Percentiles rank a stretch among this genome's conserved stretches.
Conservation (phyloP, 768 basidiomycete species). For the Podaxis carcinomalis region DNA sequence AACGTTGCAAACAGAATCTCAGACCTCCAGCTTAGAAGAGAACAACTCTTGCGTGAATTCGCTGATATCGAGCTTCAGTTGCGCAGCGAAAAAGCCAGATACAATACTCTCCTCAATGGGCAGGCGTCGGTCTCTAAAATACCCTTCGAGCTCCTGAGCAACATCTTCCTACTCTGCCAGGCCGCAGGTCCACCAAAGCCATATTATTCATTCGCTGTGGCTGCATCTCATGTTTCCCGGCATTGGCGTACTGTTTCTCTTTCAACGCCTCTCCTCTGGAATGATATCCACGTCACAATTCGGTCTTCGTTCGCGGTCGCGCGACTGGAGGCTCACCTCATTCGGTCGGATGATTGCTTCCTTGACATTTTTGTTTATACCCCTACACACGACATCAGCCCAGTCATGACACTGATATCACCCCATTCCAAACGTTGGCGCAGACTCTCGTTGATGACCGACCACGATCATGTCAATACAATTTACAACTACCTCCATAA, state of each 20-base stretch:
- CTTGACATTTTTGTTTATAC: slow-evolving; percentile 30
- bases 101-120: slow-evolving; percentile 31
- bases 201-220: slow-evolving; percentile 27
- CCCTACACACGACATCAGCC: slow-evolving; percentile 17
- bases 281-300: slow-evolving; percentile 29
- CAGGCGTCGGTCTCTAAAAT: slow-evolving; percentile 28
- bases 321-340: slow-evolving; percentile 32
- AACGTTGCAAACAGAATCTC: slow-evolving; percentile 16
- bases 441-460: slow-evolving; percentile 28
- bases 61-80: slow-evolving; percentile 29
- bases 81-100: slow-evolving; percentile 23
- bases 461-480: slow-evolving; percentile 19
- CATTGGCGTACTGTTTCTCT: slow-evolving; percentile 39
- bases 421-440: slow-evolving; percentile 36
- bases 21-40: slow-evolving; percentile 23
- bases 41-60: slow-evolving; percentile 30
- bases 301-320: slow-evolving; percentile 19
- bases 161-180: slow-evolving; percentile 33
- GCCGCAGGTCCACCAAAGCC: slow-evolving; percentile 12
- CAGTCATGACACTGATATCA: slow-evolving; percentile 27
- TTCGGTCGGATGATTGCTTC: slow-evolving; percentile 30
- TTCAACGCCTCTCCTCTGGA: slow-evolving; percentile 42
- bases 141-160: slow-evolving; percentile 36
- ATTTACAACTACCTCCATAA: slow-evolving; percentile 23
- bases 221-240: slow-evolving; percentile 40